Percentiles rank a stretch among this genome's conserved stretches.
These are phyloP conservation scores for Cladorrhinum sp. DNA, from an alignment of 2,329 filamentous ascomycete genomes.

Conservation along the genomic window DNA sequence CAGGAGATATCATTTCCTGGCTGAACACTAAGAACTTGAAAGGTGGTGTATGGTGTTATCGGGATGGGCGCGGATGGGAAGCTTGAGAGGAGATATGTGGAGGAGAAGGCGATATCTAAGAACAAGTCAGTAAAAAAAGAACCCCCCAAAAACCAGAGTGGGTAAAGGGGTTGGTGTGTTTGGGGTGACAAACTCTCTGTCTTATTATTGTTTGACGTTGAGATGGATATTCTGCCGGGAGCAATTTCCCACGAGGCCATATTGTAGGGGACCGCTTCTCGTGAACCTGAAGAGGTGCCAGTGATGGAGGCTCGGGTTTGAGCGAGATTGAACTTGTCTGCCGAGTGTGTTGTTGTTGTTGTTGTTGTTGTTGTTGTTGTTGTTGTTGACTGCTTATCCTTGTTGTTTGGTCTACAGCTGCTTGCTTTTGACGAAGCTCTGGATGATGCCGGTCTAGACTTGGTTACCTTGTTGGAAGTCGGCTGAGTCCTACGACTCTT, in stretches of 20 bases:
- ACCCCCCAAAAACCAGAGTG: neutral
- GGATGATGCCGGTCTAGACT: neutral
- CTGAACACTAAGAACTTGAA: constrained; percentile 14
- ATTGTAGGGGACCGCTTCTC: neutral
- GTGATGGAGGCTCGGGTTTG: neutral
- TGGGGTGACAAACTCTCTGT: constrained; percentile 10
- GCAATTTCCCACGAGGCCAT: constrained; percentile 22
- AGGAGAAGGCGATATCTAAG: constrained; percentile 21
- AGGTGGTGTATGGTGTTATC: constrained; percentile 5
- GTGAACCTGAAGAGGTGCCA: neutral
- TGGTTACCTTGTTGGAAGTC: neutral
- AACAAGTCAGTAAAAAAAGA: neutral
- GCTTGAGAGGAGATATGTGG: constrained; percentile 15
- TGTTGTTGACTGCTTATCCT: neutral
- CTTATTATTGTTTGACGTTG: neutral
- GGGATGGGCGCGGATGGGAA: constrained; percentile 5
- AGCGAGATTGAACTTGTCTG: too few species aligned
- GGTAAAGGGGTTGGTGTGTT: neutral
- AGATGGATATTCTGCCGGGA: constrained; percentile 14
- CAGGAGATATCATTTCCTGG: constrained; percentile 8
- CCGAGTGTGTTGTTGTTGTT: too few species aligned
- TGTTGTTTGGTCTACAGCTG: neutral
- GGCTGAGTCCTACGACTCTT: neutral
- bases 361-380: neutral
- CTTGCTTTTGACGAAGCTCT: neutral